Percentiles rank a stretch among this genome's conserved stretches.
Conservation (phyloP, 805 yeast genomes). For the Kuraishia capsulata region DNA sequence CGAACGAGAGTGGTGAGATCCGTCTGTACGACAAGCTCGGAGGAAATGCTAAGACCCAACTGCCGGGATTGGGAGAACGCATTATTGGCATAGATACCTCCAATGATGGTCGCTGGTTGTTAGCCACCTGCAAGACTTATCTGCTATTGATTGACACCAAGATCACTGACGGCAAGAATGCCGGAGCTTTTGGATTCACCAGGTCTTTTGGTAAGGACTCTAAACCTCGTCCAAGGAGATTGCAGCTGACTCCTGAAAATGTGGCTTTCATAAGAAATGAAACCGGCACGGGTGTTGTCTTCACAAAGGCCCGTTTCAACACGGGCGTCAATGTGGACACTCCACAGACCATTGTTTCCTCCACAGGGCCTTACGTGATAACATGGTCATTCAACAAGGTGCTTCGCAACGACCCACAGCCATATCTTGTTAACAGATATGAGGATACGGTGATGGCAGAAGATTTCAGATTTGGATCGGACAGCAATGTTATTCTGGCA, state of each 20-base stretch:
- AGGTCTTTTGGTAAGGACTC: slow-evolving; percentile 54
- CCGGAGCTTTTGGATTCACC: slow-evolving; percentile 53
- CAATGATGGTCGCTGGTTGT: slow-evolving; percentile 71
- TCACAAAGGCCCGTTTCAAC: slow-evolving; percentile 73
- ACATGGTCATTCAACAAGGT: slow-evolving; percentile 68
- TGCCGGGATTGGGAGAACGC: slow-evolving; percentile 79
- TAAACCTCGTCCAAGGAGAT: slow-evolving; percentile 61
- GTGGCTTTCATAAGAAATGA: slow-evolving; percentile 51
- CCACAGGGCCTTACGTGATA: slow-evolving; percentile 75
- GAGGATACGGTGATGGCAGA: slow-evolving; percentile 59
- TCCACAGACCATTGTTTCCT: slow-evolving; percentile 58
- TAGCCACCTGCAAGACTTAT: slow-evolving; percentile 72
- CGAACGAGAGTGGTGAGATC: slow-evolving; percentile 67
- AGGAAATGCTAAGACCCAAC: slow-evolving; percentile 61
- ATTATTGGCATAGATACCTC: slow-evolving; percentile 62
- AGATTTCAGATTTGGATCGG: slow-evolving; percentile 68
- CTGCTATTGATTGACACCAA: slow-evolving; percentile 60
- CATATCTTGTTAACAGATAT: slow-evolving; percentile 60
- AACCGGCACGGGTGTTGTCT: slow-evolving; percentile 37
- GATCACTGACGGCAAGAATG: slow-evolving; percentile 52
- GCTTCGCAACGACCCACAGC: slow-evolving; percentile 37
- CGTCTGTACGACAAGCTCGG: slow-evolving; percentile 69
- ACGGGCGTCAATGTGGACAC: slow-evolving; percentile 57
- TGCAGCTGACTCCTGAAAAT: slow-evolving; percentile 66
- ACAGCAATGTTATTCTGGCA: slow-evolving; percentile 63